Percentiles rank a stretch among this genome's conserved stretches.
Conservation (phyloP, 2,329 filamentous ascomycete genomes). For the Saccharata proteae region DNA sequence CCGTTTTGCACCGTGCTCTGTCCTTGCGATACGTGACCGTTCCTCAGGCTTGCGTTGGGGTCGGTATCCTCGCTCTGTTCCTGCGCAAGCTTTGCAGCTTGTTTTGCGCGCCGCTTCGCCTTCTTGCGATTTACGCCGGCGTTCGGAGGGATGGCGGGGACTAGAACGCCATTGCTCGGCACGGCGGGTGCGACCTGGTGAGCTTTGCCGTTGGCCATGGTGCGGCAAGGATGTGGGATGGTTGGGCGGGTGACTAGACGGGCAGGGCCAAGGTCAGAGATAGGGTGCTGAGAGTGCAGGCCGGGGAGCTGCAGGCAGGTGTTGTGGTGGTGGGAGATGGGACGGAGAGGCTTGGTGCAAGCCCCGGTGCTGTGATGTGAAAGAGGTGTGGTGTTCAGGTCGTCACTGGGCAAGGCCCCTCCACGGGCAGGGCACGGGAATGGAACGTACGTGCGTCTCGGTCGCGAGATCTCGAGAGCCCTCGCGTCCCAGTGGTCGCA, state of each 20-base stretch:
- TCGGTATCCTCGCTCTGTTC: conserved; percentile 19
- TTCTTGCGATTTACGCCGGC: conserved; percentile 77
- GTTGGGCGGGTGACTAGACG: conserved; percentile 1
- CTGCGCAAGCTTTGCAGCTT: conserved; percentile 49
- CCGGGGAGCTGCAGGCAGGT: neutral
- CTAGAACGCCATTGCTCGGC: conserved; percentile 28
- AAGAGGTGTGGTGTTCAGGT: neutral
- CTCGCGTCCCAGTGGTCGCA: neutral
- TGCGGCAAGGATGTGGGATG: conserved; percentile 1
- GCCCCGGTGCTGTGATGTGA: neutral
- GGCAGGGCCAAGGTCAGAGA: conserved; percentile 3
- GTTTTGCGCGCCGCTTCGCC: conserved; percentile 81
- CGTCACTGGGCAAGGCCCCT: conserved; percentile 5
- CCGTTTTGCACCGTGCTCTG: conserved; percentile 9
- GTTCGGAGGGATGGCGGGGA: conserved; percentile 22
- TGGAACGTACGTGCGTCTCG: conserved; percentile 5
- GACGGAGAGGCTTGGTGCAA: neutral
- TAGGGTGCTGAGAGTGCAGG: neutral
- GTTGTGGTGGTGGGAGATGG: neutral
- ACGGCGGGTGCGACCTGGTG: conserved; percentile 17
- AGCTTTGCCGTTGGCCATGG: conserved; percentile 25
- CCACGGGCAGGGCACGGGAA: conserved; percentile 1
- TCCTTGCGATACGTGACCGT: conserved; percentile 16
- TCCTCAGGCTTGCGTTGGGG: conserved; percentile 14
- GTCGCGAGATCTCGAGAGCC: conserved; percentile 1